phyloP scores from a whole-genome alignment of 257 asterid species.

The Gynochthodes officinalis region DNA sequence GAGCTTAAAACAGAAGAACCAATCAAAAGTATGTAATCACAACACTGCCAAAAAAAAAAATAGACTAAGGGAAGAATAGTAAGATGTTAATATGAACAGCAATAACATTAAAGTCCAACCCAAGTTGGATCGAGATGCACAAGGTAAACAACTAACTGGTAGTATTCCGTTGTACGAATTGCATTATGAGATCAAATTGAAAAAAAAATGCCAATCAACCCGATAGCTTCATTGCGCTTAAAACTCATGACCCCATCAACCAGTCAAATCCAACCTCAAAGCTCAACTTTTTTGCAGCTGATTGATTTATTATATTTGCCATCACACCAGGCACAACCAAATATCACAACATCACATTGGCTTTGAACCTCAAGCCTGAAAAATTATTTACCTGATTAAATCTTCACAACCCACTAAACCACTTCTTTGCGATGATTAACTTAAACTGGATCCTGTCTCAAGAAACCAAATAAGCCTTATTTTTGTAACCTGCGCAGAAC shows the following conservation, averaged over 20 bases:
- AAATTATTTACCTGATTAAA: background rate
- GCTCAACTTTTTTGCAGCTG: no score
- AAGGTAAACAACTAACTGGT: no score
- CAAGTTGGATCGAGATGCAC: no score
- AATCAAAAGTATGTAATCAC: no score
- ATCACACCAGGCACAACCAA: no score
- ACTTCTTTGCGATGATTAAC: background rate
- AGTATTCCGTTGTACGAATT: background rate
- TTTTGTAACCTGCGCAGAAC: background rate
- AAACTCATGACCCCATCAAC: background rate
- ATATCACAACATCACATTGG: background rate
- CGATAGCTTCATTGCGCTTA: background rate
- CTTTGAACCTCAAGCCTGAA: background rate
- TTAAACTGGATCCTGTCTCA: background rate
- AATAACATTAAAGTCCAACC: background rate
- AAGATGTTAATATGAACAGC: background rate
- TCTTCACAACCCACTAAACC: background rate
- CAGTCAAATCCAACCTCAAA: constrained; percentile 4
- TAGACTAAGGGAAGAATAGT: background rate
- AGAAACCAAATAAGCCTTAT: background rate
- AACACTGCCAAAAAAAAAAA: no score
- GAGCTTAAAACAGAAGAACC: no score
- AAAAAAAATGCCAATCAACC: background rate
- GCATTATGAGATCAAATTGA: background rate
- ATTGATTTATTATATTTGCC: no score